Evolutionary conservation across 352 stramenopile species (phyloP), one percentile per base, ranked within the genome.

Genomic region (Thalassiosira tumida): DNA sequence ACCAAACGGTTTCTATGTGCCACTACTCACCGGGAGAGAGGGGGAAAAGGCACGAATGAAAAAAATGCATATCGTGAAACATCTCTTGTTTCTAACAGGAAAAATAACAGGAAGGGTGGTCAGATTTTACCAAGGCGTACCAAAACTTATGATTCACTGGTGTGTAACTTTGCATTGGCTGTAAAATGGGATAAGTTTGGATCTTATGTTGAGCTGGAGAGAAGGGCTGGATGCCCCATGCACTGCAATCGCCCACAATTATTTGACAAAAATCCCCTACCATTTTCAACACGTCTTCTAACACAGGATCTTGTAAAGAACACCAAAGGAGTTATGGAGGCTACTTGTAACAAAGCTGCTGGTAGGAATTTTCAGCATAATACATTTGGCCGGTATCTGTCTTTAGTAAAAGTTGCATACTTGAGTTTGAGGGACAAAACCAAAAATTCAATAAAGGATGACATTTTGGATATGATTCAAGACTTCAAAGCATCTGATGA

Each of bases 341-440:
- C 78, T 31, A 77, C 78, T 35, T 78, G 41, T 37, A 69, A 77
- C 26, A 86, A 86, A 33, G 4, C 21, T 69, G 38, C 33, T 43
- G 78, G 59, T 47, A 31, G 78, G 31, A 86, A 86, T 69, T 86
- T 78, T 41, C 35, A 77, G 10, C 78, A 31, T 78, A 24, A 26
- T 43, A 51, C 31, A 69, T 69, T 86, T 86, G 78, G 78, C 21
- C 76, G 43, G 62, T 86, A 77, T 47, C 41, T 86, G 29, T 77
- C 69, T 29, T 41, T 24, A 35, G 54, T 77, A 31, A 86, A 77
- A 40, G 33, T 77, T 15, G 62, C 37, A 26, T 86, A 86, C 47
- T 29, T 86, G 14, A n/a, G 2, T 37, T 62, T 37, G 13, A n/a
- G n/a, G n/a, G n/a, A n/a, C 74, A 78, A 43, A 26, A 40, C 14